Conservation (phyloP, 805 yeast genomes). For the Kodamaea hsintzibuensis region DNA sequence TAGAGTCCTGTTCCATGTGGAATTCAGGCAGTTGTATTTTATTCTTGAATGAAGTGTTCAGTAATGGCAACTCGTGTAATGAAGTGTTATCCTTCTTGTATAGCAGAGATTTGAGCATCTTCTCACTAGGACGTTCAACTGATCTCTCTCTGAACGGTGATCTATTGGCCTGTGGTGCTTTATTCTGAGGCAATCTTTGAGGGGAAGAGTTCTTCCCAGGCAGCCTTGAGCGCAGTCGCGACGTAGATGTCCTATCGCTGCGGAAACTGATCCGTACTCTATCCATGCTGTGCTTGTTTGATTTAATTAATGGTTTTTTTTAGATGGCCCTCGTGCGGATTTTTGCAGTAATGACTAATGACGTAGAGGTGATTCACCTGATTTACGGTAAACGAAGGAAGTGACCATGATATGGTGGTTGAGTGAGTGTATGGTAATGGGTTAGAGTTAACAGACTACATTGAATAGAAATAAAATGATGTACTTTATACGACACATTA, state of each 20-base stretch:
- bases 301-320: neutral
- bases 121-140: slow-evolving; percentile 16
- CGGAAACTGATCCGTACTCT: neutral
- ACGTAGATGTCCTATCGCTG: neutral
- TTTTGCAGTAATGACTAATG: slow-evolving; percentile 4
- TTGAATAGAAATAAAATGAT: too few species aligned
- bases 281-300: slow-evolving; percentile 2
- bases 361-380: neutral
- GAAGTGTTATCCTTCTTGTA: slow-evolving; percentile 17
- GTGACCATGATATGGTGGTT: too few species aligned
- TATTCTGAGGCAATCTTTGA: neutral
- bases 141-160: slow-evolving; percentile 21
- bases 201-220: slow-evolving; percentile 11
- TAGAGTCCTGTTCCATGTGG: slow-evolving; percentile 19
- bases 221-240: slow-evolving; percentile 23
- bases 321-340: slow-evolving; percentile 3
- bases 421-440: neutral
- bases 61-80: slow-evolving; percentile 17
- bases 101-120: slow-evolving; percentile 16
- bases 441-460: neutral
- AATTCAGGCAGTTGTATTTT: slow-evolving; percentile 14
- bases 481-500: too few species aligned
- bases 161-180: neutral
- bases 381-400: neutral
- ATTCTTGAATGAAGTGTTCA: slow-evolving; percentile 20